Percentiles rank a stretch among this genome's conserved stretches.
phyloP scores from a whole-genome alignment of 257 asterid species.

The Gynochthodes officinalis region DNA sequence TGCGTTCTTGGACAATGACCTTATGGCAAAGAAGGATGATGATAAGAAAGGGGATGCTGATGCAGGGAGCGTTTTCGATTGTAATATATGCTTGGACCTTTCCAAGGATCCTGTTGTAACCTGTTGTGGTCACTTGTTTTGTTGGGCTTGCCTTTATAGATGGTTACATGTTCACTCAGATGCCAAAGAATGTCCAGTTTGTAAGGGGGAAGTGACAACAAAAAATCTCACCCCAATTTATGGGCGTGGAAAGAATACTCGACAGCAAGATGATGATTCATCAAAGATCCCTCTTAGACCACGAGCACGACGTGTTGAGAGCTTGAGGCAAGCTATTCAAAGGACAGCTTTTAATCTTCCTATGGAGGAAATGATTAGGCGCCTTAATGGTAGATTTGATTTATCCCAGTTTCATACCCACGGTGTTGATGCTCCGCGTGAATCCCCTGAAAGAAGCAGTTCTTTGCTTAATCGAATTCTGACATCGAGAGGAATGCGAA shows the following conservation, averaged over 20 bases:
- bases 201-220: constrained; percentile 87
- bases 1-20: constrained; percentile 41
- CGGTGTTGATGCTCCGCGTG: constrained; percentile 37
- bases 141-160: constrained; percentile 95
- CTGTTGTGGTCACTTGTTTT: constrained; percentile 94
- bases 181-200: constrained; percentile 90
- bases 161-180: constrained; percentile 90
- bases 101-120: constrained; percentile 94
- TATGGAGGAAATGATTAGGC: constrained; percentile 88
- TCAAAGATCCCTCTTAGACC: constrained; percentile 70
- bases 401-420: constrained; percentile 43
- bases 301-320: constrained; percentile 53
- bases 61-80: constrained; percentile 76
- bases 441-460: constrained; percentile 69
- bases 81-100: constrained; percentile 91
- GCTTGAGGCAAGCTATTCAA: constrained; percentile 62
- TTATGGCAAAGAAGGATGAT: constrained; percentile 54
- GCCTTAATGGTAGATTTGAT: constrained; percentile 51
- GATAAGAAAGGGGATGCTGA: constrained; percentile 52
- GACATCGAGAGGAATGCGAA: constrained; percentile 73
- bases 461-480: constrained; percentile 61
- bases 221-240: constrained; percentile 81
- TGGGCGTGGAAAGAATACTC: constrained; percentile 56
- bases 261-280: constrained; percentile 40
- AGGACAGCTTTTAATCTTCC: constrained; percentile 67